Evolutionary conservation across 352 stramenopile genomes (phyloP).

Genomic region (Phytophthora aleatoria): DNA sequence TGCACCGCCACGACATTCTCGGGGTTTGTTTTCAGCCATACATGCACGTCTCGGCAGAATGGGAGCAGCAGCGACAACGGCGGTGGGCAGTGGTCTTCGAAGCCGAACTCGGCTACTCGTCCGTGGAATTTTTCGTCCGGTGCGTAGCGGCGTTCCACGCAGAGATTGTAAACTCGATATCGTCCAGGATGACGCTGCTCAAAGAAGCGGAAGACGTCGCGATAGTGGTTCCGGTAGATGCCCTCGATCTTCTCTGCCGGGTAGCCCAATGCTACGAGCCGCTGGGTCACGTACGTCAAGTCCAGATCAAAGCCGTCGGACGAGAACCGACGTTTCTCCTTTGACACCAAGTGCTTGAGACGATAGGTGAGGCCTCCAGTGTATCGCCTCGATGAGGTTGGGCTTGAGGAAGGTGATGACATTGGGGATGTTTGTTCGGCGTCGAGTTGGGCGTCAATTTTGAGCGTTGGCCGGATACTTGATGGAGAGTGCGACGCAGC

Average conservation of each 20-base stretch:
- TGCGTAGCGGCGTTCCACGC: slow-evolving; percentile 84
- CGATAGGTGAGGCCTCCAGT: slow-evolving; percentile 45
- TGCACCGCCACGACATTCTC: slow-evolving; percentile 89
- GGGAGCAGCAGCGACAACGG: slow-evolving; percentile 73
- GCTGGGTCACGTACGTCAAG: slow-evolving; percentile 89
- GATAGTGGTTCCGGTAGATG: slow-evolving; percentile 90
- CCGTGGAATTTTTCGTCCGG: slow-evolving; percentile 77
- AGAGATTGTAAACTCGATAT: slow-evolving; percentile 94
- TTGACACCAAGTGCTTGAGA: slow-evolving; percentile 88
- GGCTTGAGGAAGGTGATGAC: slow-evolving; percentile 26
- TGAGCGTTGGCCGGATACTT: slow-evolving; percentile 21
- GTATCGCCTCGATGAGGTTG: slow-evolving; percentile 24
- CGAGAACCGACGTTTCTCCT: slow-evolving; percentile 89
- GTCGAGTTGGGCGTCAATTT: slow-evolving; percentile 31
- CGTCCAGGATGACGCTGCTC: slow-evolving; percentile 73
- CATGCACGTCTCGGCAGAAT: slow-evolving; percentile 71
- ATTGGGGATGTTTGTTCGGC: slow-evolving; percentile 15
- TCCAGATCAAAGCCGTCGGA: slow-evolving; percentile 92
- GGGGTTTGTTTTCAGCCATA: slow-evolving; percentile 56
- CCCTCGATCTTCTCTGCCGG: slow-evolving; percentile 87
- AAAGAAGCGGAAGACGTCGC: slow-evolving; percentile 91
- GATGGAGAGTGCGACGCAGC: slow-evolving; percentile 9
- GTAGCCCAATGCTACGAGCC: slow-evolving; percentile 91
- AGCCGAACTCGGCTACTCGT: slow-evolving; percentile 76
- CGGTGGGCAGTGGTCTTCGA: slow-evolving; percentile 88